Base-by-base conservation (phyloP, 1,139 yeast species). In the Candida sanyaensis region DNA sequence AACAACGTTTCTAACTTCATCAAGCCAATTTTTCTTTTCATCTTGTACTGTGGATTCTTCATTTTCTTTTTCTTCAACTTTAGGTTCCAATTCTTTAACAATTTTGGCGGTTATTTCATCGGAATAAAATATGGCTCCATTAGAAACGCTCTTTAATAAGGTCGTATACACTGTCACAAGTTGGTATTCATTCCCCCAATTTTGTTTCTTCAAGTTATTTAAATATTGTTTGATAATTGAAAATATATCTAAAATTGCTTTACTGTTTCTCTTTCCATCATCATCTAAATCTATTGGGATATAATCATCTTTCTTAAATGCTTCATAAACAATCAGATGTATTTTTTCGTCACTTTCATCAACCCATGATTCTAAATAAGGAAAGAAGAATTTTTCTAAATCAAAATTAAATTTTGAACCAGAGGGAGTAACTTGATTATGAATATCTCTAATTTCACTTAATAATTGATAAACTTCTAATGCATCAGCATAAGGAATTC, bases 191-290 rank as follows among this genome's bases (percentile, higher is more conserved):
- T 86, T 75, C 8, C 69, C 65, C 96, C 96, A 89, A 4, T 77
- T 67, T 28, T 49, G 52, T 11, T 51, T 50, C 17, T 71, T 73
- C 43, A 89, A 67, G 13, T 86, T 71, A 6, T 68, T 65, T 24
- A 87, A 61, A 17, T 82, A 80, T 50, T 84, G 84, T 51, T 78
- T 78, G 42, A 88, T 76, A 59, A 88, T 73, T 7, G 82, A 73
- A 62, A 87, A 85, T 23, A 86, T 76, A 60, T 88, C 96, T 28
- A 79, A 63, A 1, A 87, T 88, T 0, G 93, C 86, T 1, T 81
- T 71, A 49, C 77, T 72, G 47, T 58, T 71, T 50, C 52, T 72
- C 48, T 69, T 70, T 9, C 64, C 62, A 44, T 74, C 77, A 28
- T 60, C 65, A 0, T 68, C 74, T 4, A 74, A 57, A 54, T 81